These are phyloP conservation scores for Somion occarium DNA, from an alignment of 1,284 basidiomycete species.

Conservation along the genomic window DNA sequence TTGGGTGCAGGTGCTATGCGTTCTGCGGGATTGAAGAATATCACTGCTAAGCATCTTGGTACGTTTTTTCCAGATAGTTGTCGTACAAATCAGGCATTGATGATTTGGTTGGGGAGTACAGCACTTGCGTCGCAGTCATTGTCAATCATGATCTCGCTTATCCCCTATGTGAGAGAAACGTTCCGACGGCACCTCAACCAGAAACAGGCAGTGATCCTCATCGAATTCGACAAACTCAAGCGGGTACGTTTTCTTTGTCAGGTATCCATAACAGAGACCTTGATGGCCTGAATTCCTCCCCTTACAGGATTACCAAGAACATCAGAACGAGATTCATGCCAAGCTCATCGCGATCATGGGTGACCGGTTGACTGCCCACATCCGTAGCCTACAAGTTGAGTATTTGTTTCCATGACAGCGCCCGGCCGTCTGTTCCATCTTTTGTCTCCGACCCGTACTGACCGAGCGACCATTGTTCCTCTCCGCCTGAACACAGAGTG, in stretches of 20 bases:
- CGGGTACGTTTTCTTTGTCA: slow-evolving; percentile 49
- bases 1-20: slow-evolving; percentile 97
- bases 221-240: slow-evolving; percentile 98
- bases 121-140: slow-evolving; percentile 94
- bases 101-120: slow-evolving; percentile 26
- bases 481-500: slow-evolving; percentile 36
- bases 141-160: slow-evolving; percentile 91
- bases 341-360: slow-evolving; percentile 99
- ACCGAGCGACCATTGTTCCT: slow-evolving; percentile 3
- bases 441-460: neutral
- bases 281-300: neutral
- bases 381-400: slow-evolving; percentile 69
- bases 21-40: slow-evolving; percentile 95
- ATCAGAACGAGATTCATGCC: slow-evolving; percentile 97
- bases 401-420: slow-evolving; percentile 8
- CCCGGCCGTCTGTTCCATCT: too few species aligned
- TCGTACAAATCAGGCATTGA: neutral
- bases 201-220: slow-evolving; percentile 93
- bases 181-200: slow-evolving; percentile 88
- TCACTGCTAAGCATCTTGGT: slow-evolving; percentile 97
- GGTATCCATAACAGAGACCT: neutral
- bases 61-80: slow-evolving; percentile 19
- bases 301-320: slow-evolving; percentile 91
- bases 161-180: slow-evolving; percentile 93
- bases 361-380: slow-evolving; percentile 86